Evolutionary conservation across 306 rosid species (phyloP), one percentile per base, ranked within the genome.

Genomic region (Acmispon strigosus): DNA sequence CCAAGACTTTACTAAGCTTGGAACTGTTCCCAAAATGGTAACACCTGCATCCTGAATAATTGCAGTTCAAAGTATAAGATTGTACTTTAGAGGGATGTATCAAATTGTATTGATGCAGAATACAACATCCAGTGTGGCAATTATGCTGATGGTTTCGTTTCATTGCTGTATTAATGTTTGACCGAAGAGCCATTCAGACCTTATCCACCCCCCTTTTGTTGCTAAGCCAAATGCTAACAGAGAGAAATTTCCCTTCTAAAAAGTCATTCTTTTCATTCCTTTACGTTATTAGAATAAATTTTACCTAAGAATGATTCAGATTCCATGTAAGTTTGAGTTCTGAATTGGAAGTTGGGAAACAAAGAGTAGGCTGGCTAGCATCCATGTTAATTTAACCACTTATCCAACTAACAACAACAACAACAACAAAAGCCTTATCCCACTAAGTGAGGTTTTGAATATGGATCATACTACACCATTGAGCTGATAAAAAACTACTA

Each of bases 1-100:
- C 98, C 96, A 92, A 43, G 88, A 19, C 84, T 92, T 92, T 19
- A 92, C 98, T 41, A 90, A 72, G 87, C 98, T 92, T 2, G 98
- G 98, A 82, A 92, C 90, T 6, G 98, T 92, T 57, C 98, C 98
- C 87, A 92, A 83, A 68, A 86, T 49, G 49, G 91, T 90, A 70
- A 90, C 96, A 54, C 91, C 88, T 52, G 96, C 91, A 82, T 92
- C 98, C 98, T 92, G 82, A 62, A 79, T 52, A 83, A 62, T 62
- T 60, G 18, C 8, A 58, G 34, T 47, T 66, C 44, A 10, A 53
- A 37, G 61, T 37, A 12, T 51, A 66, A 69, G 57, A 36, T 52
- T 48, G 50, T 55, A n/a, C 36, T 43, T 64, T 49, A 50, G 66
- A 10, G 39, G 4, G n/a, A 65, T 54, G 52, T 29, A 49, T 22